A percentile compares a stretch with the other conserved stretches of the same genome.
Conservation (phyloP, 1,139 yeast species). For the Scheffersomyces insectosa region DNA sequence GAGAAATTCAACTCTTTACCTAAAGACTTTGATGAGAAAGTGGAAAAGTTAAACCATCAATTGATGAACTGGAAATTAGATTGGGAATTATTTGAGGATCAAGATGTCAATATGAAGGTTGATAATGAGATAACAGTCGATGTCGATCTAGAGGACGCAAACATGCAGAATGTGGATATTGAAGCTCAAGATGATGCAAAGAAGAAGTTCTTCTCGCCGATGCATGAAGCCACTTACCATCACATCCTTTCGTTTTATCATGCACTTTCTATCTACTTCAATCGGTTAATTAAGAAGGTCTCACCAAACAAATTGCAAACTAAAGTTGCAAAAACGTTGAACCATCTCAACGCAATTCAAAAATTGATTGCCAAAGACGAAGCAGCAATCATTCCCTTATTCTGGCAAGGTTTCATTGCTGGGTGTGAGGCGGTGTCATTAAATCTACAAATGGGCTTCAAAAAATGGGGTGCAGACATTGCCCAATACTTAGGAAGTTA, state of each 20-base stretch:
- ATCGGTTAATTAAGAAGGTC: conserved; percentile 60
- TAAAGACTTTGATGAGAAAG: conserved; percentile 43
- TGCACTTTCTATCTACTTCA: conserved; percentile 73
- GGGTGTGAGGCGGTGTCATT: conserved; percentile 76
- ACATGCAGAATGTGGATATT: conserved; percentile 17
- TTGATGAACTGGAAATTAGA: conserved; percentile 68
- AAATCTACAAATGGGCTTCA: conserved; percentile 64
- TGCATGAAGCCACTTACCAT: conserved; percentile 78
- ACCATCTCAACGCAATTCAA: conserved; percentile 66
- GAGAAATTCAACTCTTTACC: conserved; percentile 35
- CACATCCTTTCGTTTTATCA: conserved; percentile 81
- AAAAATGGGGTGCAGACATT: conserved; percentile 79
- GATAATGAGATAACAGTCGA: conserved; percentile 9
- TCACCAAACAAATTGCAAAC: conserved; percentile 56
- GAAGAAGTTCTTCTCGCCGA: conserved; percentile 47
- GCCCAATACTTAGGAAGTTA: conserved; percentile 78
- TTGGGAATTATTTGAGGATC: conserved; percentile 46
- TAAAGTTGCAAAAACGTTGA: conserved; percentile 60
- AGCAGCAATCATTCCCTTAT: conserved; percentile 69
- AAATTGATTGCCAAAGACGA: conserved; percentile 52
- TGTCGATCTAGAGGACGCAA: conserved; percentile 12
- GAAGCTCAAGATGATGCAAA: conserved; percentile 11
- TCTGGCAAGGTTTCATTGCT: conserved; percentile 90
- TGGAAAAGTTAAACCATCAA: conserved; percentile 50
- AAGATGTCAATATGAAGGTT: conserved; percentile 4